Base-by-base conservation (phyloP, 208 protist genomes). In the Wallacemonas rigidus region DNA sequence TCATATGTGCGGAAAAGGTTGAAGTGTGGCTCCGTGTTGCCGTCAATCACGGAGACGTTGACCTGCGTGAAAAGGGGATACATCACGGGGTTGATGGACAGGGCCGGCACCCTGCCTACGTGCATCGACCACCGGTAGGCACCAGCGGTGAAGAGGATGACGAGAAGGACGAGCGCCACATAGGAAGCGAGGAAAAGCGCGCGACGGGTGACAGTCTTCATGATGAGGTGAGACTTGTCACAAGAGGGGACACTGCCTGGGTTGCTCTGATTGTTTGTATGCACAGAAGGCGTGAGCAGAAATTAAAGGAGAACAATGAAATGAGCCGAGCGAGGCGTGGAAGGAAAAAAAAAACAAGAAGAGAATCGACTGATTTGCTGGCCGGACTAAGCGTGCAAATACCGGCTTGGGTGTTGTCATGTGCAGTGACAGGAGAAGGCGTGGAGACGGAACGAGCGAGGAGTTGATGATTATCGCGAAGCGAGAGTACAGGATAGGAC, bases 1-100 rank as follows among this genome's bases (percentile, higher is more conserved):
- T 95, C 90, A 69, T 87, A 82, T 51, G 83, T 86, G 54, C 90
- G 74, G 77, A 80, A 91, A 1, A 92, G 56, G 1, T 69, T 62
- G 63, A 91, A 92, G 76, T 87, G 91, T 35, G 60, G 55, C 72
- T 89, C 87, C 26, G 43, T 57, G 44, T 67, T 83, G 43, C 62
- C 15, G 43, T 74, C 76, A 4, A 77, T 53, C n/a, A 68, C 61
- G 1, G 75, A 69, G 35, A 81, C 67, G 40, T 81, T 68, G 11
- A 92, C 63, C 35, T 83, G 38, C 1, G 74, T 76, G 57, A 91
- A 88, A 55, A 71, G 60, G 0, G 85, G 83, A 65, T 81, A 85
- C 74, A 86, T 77, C 45, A 83, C 64, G 2, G 83, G 80, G 44
- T 85, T 81, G 53, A 92, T 85, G 40, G 76, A 76, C 45, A 87